Percentiles rank a stretch among this genome's conserved stretches.
phyloP scores from a whole-genome alignment of 257 asterid species.

The Lycium ferocissimum region DNA sequence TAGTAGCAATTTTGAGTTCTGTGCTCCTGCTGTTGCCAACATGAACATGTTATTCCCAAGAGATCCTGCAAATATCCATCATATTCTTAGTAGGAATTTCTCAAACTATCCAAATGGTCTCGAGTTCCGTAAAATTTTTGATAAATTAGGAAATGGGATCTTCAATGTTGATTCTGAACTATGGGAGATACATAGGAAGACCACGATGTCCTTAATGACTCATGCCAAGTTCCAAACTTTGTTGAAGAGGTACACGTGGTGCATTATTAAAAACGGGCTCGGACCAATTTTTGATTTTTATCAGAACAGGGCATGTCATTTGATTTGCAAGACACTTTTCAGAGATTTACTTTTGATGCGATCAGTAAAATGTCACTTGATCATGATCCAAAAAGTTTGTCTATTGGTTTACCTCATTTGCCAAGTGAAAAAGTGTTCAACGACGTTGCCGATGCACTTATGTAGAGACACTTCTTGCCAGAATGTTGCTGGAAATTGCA shows the following conservation, averaged over 20 bases:
- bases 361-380: neutral
- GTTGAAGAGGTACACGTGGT: neutral
- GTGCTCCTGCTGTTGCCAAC: neutral
- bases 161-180: slow-evolving; percentile 24
- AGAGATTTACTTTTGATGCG: neutral
- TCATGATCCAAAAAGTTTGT: neutral
- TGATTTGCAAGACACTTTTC: slow-evolving; percentile 25
- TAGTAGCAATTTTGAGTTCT: slow-evolving; percentile 13
- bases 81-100: slow-evolving; percentile 25
- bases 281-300: slow-evolving; percentile 18
- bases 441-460: neutral
- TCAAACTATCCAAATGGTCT: slow-evolving; percentile 28
- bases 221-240: neutral
- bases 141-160: slow-evolving; percentile 6
- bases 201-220: neutral
- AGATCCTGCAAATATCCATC: slow-evolving; percentile 21
- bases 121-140: neutral
- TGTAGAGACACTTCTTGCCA: neutral
- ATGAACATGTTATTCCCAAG: slow-evolving; percentile 20
- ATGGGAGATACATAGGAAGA: slow-evolving; percentile 27
- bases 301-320: neutral
- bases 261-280: neutral
- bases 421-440: neutral
- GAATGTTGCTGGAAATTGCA: neutral
- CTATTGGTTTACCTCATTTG: neutral